phyloP scores from a whole-genome alignment of 257 asterid genomes.

The Penstemon barbatus region DNA sequence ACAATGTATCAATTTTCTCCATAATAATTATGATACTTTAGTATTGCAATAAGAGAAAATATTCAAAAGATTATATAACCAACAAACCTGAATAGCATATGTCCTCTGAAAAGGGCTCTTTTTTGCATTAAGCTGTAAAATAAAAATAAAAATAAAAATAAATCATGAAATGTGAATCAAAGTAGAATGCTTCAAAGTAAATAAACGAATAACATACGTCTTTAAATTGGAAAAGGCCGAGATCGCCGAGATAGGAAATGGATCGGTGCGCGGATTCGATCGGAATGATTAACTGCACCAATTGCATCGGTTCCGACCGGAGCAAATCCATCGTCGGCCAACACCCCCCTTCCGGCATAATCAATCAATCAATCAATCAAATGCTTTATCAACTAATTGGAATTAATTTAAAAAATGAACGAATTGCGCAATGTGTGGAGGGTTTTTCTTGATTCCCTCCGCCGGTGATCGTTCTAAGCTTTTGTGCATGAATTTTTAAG shows the following conservation, averaged over 20 bases:
- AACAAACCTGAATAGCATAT: conserved; percentile 63
- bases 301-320: conserved; percentile 68
- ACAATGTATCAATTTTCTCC: neutral
- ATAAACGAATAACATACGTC: conserved; percentile 36
- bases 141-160: neutral
- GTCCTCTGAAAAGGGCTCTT: conserved; percentile 76
- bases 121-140: conserved; percentile 58
- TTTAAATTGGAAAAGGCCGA: conserved; percentile 62
- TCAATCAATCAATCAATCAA: neutral
- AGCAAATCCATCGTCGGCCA: conserved; percentile 60
- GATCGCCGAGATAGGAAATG: conserved; percentile 62
- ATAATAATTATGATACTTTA: neutral
- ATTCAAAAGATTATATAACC: neutral
- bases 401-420: neutral
- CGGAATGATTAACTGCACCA: conserved; percentile 61
- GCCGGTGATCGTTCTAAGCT: neutral
- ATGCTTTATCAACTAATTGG: conserved; percentile 10
- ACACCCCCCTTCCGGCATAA: conserved; percentile 22
- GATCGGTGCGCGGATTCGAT: conserved; percentile 56
- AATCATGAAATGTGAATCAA: neutral
- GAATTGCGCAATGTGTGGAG: no score
- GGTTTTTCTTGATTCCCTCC: no score
- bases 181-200: neutral
- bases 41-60: neutral
- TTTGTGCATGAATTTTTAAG: neutral